A percentile compares a stretch with the other conserved stretches of the same genome.
phyloP scores from a whole-genome alignment of 2,329 filamentous ascomycete genomes.

The Hypoxylon sp. region DNA sequence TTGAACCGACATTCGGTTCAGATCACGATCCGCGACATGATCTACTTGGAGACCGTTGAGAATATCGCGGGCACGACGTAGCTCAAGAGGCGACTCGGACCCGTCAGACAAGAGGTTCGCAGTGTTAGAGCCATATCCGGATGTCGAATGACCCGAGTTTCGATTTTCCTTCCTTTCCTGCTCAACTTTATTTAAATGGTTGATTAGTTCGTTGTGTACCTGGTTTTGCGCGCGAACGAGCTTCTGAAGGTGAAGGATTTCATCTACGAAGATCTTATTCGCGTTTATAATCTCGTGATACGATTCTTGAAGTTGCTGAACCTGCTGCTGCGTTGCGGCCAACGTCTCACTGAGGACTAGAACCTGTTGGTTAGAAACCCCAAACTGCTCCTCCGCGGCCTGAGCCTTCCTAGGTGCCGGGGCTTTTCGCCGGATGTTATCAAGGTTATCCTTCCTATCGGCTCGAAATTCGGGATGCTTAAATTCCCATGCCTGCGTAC shows the following conservation, averaged over 20 bases:
- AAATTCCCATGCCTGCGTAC: conserved; percentile 87
- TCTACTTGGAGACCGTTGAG: conserved; percentile 68
- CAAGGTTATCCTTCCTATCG: conserved; percentile 95
- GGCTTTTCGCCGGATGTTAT: conserved; percentile 96
- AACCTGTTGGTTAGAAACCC: conserved; percentile 84
- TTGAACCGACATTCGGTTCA: conserved; percentile 68
- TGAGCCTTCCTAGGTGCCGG: conserved; percentile 87
- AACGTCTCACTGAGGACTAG: conserved; percentile 90
- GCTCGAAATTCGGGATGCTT: conserved; percentile 96
- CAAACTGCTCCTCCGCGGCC: conserved; percentile 77
- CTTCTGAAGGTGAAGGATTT: conserved; percentile 73
- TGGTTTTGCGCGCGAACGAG: conserved; percentile 72
- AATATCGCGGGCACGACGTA: conserved; percentile 71
- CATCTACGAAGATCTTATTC: conserved; percentile 73
- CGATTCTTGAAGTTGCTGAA: conserved; percentile 87
- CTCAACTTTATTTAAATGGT: conserved; percentile 67
- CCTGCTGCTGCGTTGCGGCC: conserved; percentile 90
- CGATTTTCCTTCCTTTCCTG: conserved; percentile 62
- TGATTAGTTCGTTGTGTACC: conserved; percentile 71
- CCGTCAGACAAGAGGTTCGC: conserved; percentile 62
- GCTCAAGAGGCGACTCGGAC: conserved; percentile 63
- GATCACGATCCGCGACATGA: conserved; percentile 67
- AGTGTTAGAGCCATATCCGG: conserved; percentile 58
- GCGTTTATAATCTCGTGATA: conserved; percentile 82
- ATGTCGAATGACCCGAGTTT: conserved; percentile 58